Percentiles rank a stretch among this genome's conserved stretches.
phyloP scores from a whole-genome alignment of 2,329 filamentous ascomycete genomes.

The Orbilia brochopaga region DNA sequence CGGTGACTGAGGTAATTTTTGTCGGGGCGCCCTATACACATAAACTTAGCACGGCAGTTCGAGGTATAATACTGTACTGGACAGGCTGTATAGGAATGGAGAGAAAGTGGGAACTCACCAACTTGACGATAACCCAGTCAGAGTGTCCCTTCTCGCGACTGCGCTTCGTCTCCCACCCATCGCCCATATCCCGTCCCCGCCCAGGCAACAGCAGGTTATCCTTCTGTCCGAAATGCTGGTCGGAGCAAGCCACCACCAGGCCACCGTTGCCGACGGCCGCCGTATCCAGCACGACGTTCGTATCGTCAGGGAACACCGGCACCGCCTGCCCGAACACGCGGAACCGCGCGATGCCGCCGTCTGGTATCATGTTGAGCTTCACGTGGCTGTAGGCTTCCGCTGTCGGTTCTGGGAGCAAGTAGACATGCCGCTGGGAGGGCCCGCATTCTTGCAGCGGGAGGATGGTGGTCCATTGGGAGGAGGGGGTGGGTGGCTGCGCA shows the following conservation, averaged over 20 bases:
- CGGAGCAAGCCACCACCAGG: conserved; percentile 75
- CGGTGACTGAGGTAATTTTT: conserved; percentile 62
- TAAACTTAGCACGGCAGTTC: neutral
- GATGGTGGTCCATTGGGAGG: conserved; percentile 71
- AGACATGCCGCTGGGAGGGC: conserved; percentile 74
- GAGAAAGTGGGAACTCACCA: conserved; percentile 57
- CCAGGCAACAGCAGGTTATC: conserved; percentile 80
- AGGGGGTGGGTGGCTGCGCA: conserved; percentile 59
- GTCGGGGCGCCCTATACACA: conserved; percentile 29
- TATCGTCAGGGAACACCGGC: conserved; percentile 74
- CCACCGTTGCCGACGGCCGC: conserved; percentile 79
- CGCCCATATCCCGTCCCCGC: conserved; percentile 81
- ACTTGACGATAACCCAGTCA: conserved; percentile 79
- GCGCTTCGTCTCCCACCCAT: conserved; percentile 84
- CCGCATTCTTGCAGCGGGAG: conserved; percentile 74
- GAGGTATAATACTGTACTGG: no score
- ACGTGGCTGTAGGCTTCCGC: conserved; percentile 78
- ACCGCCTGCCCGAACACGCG: conserved; percentile 76
- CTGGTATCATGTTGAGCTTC: conserved; percentile 81
- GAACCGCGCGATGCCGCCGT: conserved; percentile 82
- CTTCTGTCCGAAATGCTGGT: conserved; percentile 83
- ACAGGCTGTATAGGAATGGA: neutral
- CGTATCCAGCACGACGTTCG: conserved; percentile 72
- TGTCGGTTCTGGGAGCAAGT: conserved; percentile 68
- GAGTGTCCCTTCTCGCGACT: conserved; percentile 74